A percentile compares a stretch with the other conserved stretches of the same genome.
Conservation (phyloP, 2,329 filamentous ascomycete species). For the Colletotrichum liaoningense region DNA sequence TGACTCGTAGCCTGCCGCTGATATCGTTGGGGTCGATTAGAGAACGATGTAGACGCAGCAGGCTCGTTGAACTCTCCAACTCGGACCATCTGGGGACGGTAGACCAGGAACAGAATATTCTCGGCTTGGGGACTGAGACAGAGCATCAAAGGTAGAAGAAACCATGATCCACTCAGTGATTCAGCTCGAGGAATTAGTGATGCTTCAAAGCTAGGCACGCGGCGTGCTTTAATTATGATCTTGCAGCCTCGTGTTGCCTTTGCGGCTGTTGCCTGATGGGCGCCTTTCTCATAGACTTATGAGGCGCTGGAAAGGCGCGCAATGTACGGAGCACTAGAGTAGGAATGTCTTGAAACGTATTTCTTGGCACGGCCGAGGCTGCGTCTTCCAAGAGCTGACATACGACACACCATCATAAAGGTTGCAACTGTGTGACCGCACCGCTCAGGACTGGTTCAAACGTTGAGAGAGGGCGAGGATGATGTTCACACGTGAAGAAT, state of each 20-base stretch:
- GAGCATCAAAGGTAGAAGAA: background rate
- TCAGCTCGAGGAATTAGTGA: background rate
- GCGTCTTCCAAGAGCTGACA: background rate
- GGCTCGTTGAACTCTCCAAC: background rate
- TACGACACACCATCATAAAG: background rate
- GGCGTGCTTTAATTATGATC: background rate
- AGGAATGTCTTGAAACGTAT: background rate
- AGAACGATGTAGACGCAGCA: background rate
- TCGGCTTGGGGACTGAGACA: background rate
- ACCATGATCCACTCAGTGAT: background rate
- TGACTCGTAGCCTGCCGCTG: slow-evolving; percentile 5
- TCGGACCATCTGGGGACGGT: background rate
- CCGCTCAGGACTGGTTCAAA: background rate
- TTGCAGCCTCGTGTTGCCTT: background rate
- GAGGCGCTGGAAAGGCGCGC: background rate
- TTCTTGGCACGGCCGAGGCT: background rate
- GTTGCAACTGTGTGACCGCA: background rate
- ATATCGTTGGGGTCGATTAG: no score
- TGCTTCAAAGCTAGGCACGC: background rate
- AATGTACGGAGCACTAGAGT: background rate
- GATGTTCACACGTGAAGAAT: background rate
- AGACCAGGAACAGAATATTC: background rate
- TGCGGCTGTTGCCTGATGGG: background rate
- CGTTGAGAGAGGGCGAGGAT: no score
- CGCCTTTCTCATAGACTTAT: background rate